Conservation (phyloP, 2,329 filamentous ascomycete genomes). For the Penicillium digitatum region DNA sequence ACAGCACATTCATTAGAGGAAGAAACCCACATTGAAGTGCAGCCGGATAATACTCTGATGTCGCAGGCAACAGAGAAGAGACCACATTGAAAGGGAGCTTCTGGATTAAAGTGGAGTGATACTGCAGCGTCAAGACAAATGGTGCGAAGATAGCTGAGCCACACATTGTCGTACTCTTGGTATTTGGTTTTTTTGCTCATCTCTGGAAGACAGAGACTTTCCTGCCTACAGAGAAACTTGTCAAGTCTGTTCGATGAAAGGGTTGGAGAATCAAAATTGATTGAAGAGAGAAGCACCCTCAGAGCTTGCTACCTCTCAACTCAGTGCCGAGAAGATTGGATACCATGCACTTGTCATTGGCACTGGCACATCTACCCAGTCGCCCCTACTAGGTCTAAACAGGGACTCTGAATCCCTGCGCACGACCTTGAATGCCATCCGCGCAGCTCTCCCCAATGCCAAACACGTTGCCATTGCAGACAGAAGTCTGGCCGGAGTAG, state of each 20-base stretch:
- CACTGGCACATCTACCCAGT: slow-evolving; percentile 47
- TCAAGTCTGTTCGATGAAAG: neutral
- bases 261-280: neutral
- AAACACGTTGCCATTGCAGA: slow-evolving; percentile 44
- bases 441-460: slow-evolving; percentile 38
- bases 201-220: neutral
- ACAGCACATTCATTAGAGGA: no score
- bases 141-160: no score
- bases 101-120: no score
- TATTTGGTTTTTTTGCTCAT: neutral
- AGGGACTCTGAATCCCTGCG: slow-evolving; percentile 33
- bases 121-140: no score
- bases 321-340: slow-evolving; percentile 17
- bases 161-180: no score
- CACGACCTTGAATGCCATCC: slow-evolving; percentile 40
- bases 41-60: no score
- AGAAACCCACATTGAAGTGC: no score
- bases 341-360: slow-evolving; percentile 50
- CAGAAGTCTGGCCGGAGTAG: slow-evolving; percentile 38
- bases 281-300: neutral
- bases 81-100: no score
- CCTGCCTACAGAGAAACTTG: neutral
- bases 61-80: no score
- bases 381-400: slow-evolving; percentile 45
- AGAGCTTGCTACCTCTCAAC: neutral